Evolutionary conservation across 345 rosid genomes (phyloP).

Genomic region (Lagerstroemia speciosa): DNA sequence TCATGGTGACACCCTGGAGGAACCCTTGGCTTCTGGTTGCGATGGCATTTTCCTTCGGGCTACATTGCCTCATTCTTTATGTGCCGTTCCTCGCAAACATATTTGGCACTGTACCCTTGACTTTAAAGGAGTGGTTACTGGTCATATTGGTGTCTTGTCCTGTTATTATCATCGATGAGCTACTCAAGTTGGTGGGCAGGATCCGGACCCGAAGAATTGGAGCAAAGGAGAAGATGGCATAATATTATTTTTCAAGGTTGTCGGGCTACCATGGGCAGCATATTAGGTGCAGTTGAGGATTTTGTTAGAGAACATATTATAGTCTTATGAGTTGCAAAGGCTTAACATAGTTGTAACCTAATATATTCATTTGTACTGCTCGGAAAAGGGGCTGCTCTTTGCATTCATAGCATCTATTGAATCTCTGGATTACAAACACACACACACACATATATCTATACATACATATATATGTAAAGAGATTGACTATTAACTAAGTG

Average conservation of each 20-base stretch:
- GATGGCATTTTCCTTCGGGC: slow-evolving; percentile 71
- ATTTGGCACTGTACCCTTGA: slow-evolving; percentile 75
- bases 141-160: slow-evolving; percentile 74
- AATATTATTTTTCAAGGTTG: background rate
- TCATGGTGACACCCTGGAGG: slow-evolving; percentile 83
- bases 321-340: too few species aligned
- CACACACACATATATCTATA: too few species aligned
- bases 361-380: too few species aligned
- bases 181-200: slow-evolving; percentile 59
- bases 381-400: too few species aligned
- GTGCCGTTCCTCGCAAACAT: slow-evolving; percentile 69
- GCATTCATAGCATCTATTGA: too few species aligned
- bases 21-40: slow-evolving; percentile 91
- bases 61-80: slow-evolving; percentile 76
- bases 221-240: slow-evolving; percentile 37
- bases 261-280: background rate
- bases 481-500: too few species aligned
- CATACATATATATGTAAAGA: too few species aligned
- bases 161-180: slow-evolving; percentile 73
- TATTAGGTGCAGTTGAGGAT: background rate
- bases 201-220: slow-evolving; percentile 24
- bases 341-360: too few species aligned
- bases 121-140: slow-evolving; percentile 61
- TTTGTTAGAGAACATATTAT: background rate
- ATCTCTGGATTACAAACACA: too few species aligned